These are phyloP conservation scores for Phoma sp. DNA, from an alignment of 2,329 filamentous ascomycete genomes.

Conservation along the genomic window DNA sequence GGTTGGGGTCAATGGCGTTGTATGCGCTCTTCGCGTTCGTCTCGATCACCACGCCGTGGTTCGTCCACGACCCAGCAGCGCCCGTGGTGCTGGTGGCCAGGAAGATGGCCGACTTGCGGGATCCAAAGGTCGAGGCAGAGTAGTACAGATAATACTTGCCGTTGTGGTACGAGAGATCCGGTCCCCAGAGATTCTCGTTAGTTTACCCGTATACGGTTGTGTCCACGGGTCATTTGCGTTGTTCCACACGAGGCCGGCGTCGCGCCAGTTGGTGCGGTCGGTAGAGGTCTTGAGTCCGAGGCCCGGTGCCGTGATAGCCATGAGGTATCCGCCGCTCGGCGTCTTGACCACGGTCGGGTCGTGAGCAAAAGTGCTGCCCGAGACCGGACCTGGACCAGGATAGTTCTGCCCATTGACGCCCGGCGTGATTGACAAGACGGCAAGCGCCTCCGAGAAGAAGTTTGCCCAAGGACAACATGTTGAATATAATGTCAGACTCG, in stretches of 20 bases:
- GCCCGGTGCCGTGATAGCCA: slow-evolving; percentile 11
- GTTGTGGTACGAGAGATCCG: slow-evolving; percentile 17
- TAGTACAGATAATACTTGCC: slow-evolving; percentile 67
- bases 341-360: slow-evolving; percentile 17
- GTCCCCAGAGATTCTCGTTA: slow-evolving; percentile 15
- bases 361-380: slow-evolving; percentile 10
- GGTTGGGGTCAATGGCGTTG: slow-evolving; percentile 59
- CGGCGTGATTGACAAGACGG: slow-evolving; percentile 5
- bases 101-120: slow-evolving; percentile 67
- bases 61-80: slow-evolving; percentile 61
- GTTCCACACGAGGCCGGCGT: slow-evolving; percentile 15
- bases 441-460: slow-evolving; percentile 6
- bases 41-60: slow-evolving; percentile 60
- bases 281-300: slow-evolving; percentile 18
- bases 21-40: slow-evolving; percentile 44
- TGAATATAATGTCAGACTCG: no score
- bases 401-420: slow-evolving; percentile 9
- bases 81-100: slow-evolving; percentile 56
- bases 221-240: slow-evolving; percentile 12
- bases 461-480: slow-evolving; percentile 12
- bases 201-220: slow-evolving; percentile 5
- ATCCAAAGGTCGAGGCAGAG: slow-evolving; percentile 66
- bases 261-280: slow-evolving; percentile 17
- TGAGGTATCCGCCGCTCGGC: slow-evolving; percentile 12
- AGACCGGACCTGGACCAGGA: slow-evolving; percentile 7